phyloP scores from a whole-genome alignment of 2,329 filamentous ascomycete genomes.

The Aspergillus sp. region DNA sequence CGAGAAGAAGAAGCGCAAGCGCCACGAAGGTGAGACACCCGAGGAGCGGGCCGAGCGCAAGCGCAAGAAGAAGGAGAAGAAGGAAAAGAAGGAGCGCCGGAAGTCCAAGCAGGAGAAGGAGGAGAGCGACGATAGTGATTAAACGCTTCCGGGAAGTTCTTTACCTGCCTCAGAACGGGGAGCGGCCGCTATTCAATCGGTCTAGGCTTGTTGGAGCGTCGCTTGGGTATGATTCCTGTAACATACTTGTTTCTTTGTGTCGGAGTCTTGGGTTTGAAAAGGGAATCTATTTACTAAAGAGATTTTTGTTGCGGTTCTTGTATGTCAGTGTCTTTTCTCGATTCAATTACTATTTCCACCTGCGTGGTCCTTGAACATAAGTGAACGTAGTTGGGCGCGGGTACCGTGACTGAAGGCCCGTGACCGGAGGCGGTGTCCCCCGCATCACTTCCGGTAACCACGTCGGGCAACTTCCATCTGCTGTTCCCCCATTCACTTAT shows the following conservation, averaged over 20 bases:
- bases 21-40: conserved; percentile 56
- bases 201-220: conserved; percentile 14
- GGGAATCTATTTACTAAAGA: conserved; percentile 33
- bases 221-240: conserved; percentile 39
- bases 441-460: background rate
- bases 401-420: conserved; percentile 3
- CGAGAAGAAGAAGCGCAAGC: conserved; percentile 57
- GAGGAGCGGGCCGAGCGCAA: conserved; percentile 53
- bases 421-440: conserved; percentile 13
- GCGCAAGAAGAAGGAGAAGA: conserved; percentile 56
- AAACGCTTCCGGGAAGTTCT: conserved; percentile 31
- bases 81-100: conserved; percentile 67
- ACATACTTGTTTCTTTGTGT: conserved; percentile 37
- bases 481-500: background rate
- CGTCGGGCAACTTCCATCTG: conserved; percentile 1
- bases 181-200: conserved; percentile 4
- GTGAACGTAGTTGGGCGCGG: background rate
- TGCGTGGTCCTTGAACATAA: background rate
- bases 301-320: conserved; percentile 22
- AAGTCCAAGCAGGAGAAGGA: conserved; percentile 81
- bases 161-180: conserved; percentile 17
- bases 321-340: background rate
- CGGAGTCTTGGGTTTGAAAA: conserved; percentile 46
- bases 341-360: conserved; percentile 7
- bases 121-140: conserved; percentile 59